Evolutionary conservation across 129 eudicot species (phyloP), one percentile per base, ranked within the genome.

Genomic region (Artemisia annua): DNA sequence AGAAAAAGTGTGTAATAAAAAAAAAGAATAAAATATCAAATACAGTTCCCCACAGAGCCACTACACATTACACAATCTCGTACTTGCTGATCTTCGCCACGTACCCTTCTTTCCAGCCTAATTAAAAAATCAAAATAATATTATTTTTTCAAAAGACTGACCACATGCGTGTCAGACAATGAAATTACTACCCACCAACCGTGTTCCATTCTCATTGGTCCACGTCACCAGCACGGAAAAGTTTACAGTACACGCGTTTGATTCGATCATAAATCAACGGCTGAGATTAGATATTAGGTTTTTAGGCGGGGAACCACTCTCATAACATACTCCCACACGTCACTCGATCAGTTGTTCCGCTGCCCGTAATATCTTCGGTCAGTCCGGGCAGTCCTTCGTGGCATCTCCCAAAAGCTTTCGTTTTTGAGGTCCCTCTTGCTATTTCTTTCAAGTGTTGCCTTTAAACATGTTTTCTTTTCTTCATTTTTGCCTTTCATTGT

Each of bases 241-340:
- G 82, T 64, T 78, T 18, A 71, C 73, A 71, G 72, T 75, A 83
- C 86, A 87, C 88, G 88, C 82, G 86, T 84, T 58, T 35, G 46
- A 7, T 69, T 20, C 53, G 35, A 48, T 58, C 32, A 66, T 12
- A 7, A 30, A 72, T 74, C 54, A 62, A 79, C 87, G 90, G 87
- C 78, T 43, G 67, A 48, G 85, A 82, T 85, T 58, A 50, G 1
- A 30, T 44, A 44, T 24, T 28, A 43, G 81, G 70, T 71, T 44
- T 73, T 74, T 81, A 77, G 83, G 88, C 80, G 51, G 78, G 74
- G 74, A 83, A 74, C 71, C 78, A 79, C 83, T 74, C 62, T 78
- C 82, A 0, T 71, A 78, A 78, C 68, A 78, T 78, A 78, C 73
- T 78, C 78, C 82, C 82, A 75, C 85, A 77, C 82, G 79, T 76